Percentiles rank a stretch among this genome's conserved stretches.
These are phyloP conservation scores for Zygosaccharomyces pseudobailii DNA, from an alignment of 1,139 yeast species.

Conservation along the genomic window DNA sequence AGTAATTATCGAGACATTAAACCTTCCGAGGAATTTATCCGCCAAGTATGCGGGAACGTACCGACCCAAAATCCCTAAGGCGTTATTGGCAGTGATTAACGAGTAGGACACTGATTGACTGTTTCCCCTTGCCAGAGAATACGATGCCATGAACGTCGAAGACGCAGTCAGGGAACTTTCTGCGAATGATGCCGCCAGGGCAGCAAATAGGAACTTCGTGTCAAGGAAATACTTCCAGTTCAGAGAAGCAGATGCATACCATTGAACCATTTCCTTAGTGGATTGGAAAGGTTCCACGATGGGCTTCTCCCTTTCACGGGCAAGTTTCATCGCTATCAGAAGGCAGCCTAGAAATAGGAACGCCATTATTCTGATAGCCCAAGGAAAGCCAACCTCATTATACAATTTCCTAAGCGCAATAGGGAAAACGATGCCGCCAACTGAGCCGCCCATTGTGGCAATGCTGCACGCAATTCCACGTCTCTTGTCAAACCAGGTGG, in stretches of 20 bases:
- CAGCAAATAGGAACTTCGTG: constrained; percentile 38
- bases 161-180: constrained; percentile 54
- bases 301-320: constrained; percentile 43
- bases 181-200: constrained; percentile 43
- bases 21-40: constrained; percentile 52
- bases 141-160: constrained; percentile 28
- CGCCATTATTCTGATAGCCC: constrained; percentile 59
- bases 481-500: constrained; percentile 54
- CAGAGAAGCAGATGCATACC: constrained; percentile 29
- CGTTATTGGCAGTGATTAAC: constrained; percentile 53
- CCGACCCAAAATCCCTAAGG: constrained; percentile 56
- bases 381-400: constrained; percentile 48
- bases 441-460: constrained; percentile 61
- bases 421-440: constrained; percentile 63
- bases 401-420: constrained; percentile 52
- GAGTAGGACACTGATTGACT: constrained; percentile 47
- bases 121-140: constrained; percentile 39
- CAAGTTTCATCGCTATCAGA: constrained; percentile 39
- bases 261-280: constrained; percentile 21
- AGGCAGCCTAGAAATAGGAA: constrained; percentile 45
- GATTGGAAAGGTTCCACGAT: constrained; percentile 22
- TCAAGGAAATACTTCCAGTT: constrained; percentile 39
- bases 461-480: constrained; percentile 54
- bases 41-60: constrained; percentile 50
- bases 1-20: constrained; percentile 48